These are phyloP conservation scores for Aschersonia sp. DNA, from an alignment of 2,329 filamentous ascomycete genomes.

Conservation along the genomic window DNA sequence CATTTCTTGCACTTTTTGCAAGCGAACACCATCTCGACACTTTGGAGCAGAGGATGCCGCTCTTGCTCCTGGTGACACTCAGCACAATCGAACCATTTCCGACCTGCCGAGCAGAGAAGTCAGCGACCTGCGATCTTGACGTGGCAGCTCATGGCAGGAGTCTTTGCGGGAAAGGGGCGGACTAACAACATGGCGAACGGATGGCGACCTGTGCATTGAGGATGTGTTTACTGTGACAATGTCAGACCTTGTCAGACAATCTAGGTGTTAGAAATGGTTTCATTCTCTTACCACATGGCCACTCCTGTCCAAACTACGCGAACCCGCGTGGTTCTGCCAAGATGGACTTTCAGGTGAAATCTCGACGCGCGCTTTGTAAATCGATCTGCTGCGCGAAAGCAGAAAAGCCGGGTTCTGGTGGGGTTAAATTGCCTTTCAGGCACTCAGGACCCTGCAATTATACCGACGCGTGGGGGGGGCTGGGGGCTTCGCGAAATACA, in stretches of 20 bases:
- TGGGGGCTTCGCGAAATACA: no score
- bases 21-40: conserved; percentile 80
- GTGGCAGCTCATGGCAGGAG: no score
- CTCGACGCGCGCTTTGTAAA: no score
- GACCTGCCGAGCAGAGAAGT: conserved; percentile 34
- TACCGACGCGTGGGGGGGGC: no score
- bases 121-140: neutral
- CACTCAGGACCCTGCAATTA: no score
- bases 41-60: conserved; percentile 60
- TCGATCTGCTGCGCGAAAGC: no score
- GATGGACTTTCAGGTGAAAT: no score
- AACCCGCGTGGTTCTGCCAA: no score
- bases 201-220: conserved; percentile 96
- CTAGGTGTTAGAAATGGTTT: neutral
- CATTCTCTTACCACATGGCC: conserved; percentile 20
- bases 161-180: neutral
- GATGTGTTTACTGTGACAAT: conserved; percentile 70
- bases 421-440: neutral
- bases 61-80: conserved; percentile 83
- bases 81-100: conserved; percentile 97
- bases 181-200: conserved; percentile 84
- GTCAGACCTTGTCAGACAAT: neutral
- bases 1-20: conserved; percentile 99
- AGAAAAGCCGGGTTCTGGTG: neutral
- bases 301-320: neutral